Evolutionary conservation across 2,329 filamentous ascomycete genomes (phyloP).

Genomic region (Alternaria infectoria): DNA sequence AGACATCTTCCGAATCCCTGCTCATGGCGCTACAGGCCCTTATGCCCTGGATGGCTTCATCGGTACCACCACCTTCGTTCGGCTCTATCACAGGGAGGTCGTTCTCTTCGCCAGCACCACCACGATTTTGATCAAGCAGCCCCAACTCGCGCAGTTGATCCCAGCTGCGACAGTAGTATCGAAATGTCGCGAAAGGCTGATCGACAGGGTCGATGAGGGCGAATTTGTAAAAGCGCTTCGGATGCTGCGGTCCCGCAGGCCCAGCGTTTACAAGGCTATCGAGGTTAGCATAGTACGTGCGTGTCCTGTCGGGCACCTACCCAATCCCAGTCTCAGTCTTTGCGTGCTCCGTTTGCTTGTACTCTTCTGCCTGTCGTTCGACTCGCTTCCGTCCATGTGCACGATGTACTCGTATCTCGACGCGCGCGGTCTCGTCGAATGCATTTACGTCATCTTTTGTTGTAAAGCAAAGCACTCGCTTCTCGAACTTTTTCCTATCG

Average conservation of each 20-base stretch:
- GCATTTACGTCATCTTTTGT: slow-evolving; percentile 15
- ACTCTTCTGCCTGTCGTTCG: slow-evolving; percentile 35
- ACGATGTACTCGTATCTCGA: slow-evolving; percentile 53
- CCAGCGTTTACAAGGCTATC: slow-evolving; percentile 48
- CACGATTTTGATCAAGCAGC: slow-evolving; percentile 20
- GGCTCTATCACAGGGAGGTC: slow-evolving; percentile 39
- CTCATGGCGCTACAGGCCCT: background rate
- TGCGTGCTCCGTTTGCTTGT: slow-evolving; percentile 26
- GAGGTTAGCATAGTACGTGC: slow-evolving; percentile 17
- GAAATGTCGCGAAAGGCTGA: slow-evolving; percentile 56
- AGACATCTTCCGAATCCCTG: background rate
- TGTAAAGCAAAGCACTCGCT: slow-evolving; percentile 50
- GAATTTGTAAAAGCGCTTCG: slow-evolving; percentile 56
- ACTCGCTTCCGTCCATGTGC: slow-evolving; percentile 50
- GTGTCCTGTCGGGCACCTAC: slow-evolving; percentile 25
- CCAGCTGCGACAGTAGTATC: slow-evolving; percentile 48
- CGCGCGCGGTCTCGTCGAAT: slow-evolving; percentile 34
- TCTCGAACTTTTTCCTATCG: slow-evolving; percentile 47
- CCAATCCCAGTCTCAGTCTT: slow-evolving; percentile 30
- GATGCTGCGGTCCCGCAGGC: slow-evolving; percentile 46
- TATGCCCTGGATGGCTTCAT: background rate
- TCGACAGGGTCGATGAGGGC: slow-evolving; percentile 57
- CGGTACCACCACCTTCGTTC: background rate
- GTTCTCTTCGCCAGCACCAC: slow-evolving; percentile 21
- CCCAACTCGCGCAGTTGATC: slow-evolving; percentile 35